Percentiles rank a stretch among this genome's conserved stretches.
phyloP scores from a whole-genome alignment of 1,284 basidiomycete species.

The Malassezia sympodialis region DNA sequence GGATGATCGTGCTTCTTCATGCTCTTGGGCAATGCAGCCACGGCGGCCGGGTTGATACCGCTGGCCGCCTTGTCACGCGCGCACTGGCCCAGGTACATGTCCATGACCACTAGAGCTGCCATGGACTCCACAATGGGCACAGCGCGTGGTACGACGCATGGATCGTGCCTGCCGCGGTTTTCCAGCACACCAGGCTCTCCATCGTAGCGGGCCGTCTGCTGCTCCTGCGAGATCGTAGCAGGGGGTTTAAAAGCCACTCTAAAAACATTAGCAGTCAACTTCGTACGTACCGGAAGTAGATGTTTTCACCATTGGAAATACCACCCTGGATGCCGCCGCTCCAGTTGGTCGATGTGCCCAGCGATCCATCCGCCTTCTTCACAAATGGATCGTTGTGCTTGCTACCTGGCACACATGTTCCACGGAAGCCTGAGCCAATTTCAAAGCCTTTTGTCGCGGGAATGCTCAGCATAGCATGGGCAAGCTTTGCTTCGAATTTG shows the following conservation, averaged over 20 bases:
- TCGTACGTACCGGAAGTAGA: slow-evolving; percentile 75
- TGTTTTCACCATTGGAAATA: slow-evolving; percentile 91
- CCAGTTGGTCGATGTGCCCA: slow-evolving; percentile 87
- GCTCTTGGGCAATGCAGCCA: slow-evolving; percentile 31
- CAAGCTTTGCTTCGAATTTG: slow-evolving; percentile 92
- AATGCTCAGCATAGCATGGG: slow-evolving; percentile 96
- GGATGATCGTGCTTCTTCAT: slow-evolving; percentile 29
- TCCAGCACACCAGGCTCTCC: slow-evolving; percentile 77
- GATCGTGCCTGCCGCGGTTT: slow-evolving; percentile 86
- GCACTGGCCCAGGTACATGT: slow-evolving; percentile 50
- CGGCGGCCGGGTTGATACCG: slow-evolving; percentile 19
- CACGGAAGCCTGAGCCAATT: slow-evolving; percentile 90
- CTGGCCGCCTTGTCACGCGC: slow-evolving; percentile 22
- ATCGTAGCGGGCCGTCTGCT: slow-evolving; percentile 82
- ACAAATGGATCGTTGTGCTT: slow-evolving; percentile 88
- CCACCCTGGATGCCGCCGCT: slow-evolving; percentile 96
- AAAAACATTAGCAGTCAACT: neutral
- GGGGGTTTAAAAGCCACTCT: slow-evolving; percentile 96
- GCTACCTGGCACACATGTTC: slow-evolving; percentile 85
- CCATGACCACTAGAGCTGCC: slow-evolving; percentile 91
- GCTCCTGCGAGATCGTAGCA: slow-evolving; percentile 88
- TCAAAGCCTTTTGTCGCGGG: slow-evolving; percentile 98
- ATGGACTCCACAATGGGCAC: slow-evolving; percentile 98
- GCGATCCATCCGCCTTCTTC: slow-evolving; percentile 57
- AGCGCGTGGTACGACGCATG: slow-evolving; percentile 88